Evolutionary conservation across 176 grass and related monocot species (phyloP), one percentile per base, ranked within the genome.

Genomic region (Secale cereale): DNA sequence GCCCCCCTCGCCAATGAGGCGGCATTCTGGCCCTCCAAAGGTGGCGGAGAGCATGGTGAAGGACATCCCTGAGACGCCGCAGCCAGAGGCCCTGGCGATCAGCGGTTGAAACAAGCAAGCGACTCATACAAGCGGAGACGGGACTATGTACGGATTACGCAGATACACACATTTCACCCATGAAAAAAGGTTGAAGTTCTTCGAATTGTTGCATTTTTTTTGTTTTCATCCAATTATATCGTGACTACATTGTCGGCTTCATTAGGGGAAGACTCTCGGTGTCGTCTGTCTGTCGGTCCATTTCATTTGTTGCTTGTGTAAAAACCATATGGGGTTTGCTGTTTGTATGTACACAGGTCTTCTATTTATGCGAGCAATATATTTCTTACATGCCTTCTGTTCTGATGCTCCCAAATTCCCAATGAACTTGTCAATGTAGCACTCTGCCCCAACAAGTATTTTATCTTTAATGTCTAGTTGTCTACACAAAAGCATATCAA

Each of bases 1-100:
- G 1, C 81, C 86, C 27, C 86, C 78, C 4, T 87, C 86, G 2
- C 87, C 82, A 25, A 90, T 86, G 89, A 82, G 95, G 65, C 85
- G 95, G 22, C 93, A 93, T 69, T 98, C 95, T 12, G 95, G 91
- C 12, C 95, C 95, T 57, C 95, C 95, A 28, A 98, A 98, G 82
- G 91, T 95, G 71, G 91, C 93, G 71, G 92, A 85, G 57, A 81
- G 71, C 9, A 50, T 61, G 65, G 85, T 88, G 61, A 89, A 92
- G 72, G 89, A 89, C 70, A 85, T 73, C 68, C 12, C 17, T 9
- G 81, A 3, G 36, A 14, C 36, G 17, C 68, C 75, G 3, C 67
- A 77, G 63, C 62, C 62, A 69, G 85, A 85, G 81, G 85, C 77
- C 39, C 29, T 88, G 81, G 85, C 50, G 5, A 65, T 77, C 61